Evolutionary conservation across 345 rosid species (phyloP).

Genomic region (Fremontodendron californicum): DNA sequence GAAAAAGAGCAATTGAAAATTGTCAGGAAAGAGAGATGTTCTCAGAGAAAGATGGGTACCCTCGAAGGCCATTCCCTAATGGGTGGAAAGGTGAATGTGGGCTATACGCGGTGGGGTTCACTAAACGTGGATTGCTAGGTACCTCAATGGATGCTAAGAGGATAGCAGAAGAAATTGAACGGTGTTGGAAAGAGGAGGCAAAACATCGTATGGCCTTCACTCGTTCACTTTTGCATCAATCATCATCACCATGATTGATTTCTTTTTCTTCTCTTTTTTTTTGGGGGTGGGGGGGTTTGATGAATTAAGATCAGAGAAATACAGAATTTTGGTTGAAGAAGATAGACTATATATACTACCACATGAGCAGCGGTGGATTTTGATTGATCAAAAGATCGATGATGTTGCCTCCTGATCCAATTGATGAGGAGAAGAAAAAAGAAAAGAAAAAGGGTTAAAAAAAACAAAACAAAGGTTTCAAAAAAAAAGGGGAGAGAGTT

Average conservation of each 20-base stretch:
- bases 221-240: constrained; percentile 15
- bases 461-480: too few species aligned
- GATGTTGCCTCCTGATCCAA: too few species aligned
- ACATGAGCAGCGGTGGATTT: constrained; percentile 12
- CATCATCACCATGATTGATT: constrained; percentile 3
- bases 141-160: constrained; percentile 70
- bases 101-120: constrained; percentile 89
- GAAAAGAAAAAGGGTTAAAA: too few species aligned
- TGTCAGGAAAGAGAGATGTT: constrained; percentile 70
- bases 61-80: constrained; percentile 60
- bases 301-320: background rate
- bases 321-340: background rate
- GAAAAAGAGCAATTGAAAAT: background rate
- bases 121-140: constrained; percentile 75
- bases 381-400: constrained; percentile 8
- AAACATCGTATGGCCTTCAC: constrained; percentile 25
- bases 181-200: constrained; percentile 32
- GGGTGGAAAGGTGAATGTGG: constrained; percentile 97
- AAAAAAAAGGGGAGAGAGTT: background rate
- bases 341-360: background rate
- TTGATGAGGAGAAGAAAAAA: too few species aligned
- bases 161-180: constrained; percentile 66
- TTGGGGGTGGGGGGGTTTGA: too few species aligned
- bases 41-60: constrained; percentile 69
- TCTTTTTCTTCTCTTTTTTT: background rate